Evolutionary conservation across 2,329 filamentous ascomycete species (phyloP).

Genomic region (Diaporthe longicolla): DNA sequence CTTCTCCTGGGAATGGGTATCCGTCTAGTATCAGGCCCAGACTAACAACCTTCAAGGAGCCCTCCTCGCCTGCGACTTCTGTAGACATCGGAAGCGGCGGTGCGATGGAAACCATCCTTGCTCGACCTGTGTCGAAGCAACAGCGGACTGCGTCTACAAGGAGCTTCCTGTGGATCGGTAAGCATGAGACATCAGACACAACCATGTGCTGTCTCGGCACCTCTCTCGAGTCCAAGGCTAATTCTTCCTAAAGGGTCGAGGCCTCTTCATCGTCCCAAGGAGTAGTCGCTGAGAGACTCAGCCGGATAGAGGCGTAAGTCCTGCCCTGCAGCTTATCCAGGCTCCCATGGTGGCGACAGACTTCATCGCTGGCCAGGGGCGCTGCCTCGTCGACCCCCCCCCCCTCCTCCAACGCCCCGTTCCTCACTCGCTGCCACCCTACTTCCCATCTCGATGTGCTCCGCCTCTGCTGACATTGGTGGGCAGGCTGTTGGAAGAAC

Average conservation of each 20-base stretch:
- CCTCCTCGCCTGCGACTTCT: constrained; percentile 58
- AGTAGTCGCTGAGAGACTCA: constrained; percentile 54
- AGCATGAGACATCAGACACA: neutral
- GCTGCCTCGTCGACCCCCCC: neutral
- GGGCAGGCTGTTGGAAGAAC: constrained; percentile 46
- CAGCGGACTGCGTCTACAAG: constrained; percentile 57
- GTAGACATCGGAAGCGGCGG: constrained; percentile 55
- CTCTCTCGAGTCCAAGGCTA: neutral
- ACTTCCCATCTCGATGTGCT: constrained; percentile 45
- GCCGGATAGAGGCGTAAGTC: constrained; percentile 53
- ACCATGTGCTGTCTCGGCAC: neutral
- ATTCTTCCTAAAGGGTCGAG: constrained; percentile 48
- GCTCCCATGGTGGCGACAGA: constrained; percentile 46
- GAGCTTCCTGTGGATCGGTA: constrained; percentile 52
- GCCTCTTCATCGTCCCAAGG: constrained; percentile 50
- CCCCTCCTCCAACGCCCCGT: too few relatives aligned
- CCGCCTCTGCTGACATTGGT: constrained; percentile 34
- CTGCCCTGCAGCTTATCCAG: constrained; percentile 31
- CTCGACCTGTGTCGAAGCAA: constrained; percentile 55
- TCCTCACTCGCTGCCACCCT: constrained; percentile 44
- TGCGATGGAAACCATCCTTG: constrained; percentile 57
- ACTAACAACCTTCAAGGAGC: constrained; percentile 51
- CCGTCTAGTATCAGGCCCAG: neutral
- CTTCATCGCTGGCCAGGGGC: constrained; percentile 39
- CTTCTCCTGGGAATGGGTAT: neutral